Evolutionary conservation across 73 alveolate genomes (phyloP), one percentile per base, ranked within the genome.

Genomic region (Paramecium caudatum): DNA sequence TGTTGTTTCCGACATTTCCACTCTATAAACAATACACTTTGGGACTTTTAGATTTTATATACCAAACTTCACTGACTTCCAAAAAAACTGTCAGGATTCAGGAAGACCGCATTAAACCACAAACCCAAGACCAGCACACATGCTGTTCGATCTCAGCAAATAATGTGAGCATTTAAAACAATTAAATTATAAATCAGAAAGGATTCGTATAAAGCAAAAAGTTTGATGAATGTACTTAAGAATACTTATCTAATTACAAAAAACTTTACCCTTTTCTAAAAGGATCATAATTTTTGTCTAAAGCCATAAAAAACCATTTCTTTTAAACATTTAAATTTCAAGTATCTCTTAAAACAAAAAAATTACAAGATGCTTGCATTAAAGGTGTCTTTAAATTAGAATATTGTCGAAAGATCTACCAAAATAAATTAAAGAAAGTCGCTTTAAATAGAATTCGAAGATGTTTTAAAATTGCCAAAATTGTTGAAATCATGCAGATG

Each of bases 211-310:
- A n/a, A n/a, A n/a, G n/a, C n/a, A n/a, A n/a, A 0, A 55, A 55
- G 3, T 55, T 55, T 55, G 80, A 55, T 55, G 80, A 55, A 3
- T 55, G 80, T 12, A 55, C 80, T 23, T 55, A 55, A 55, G 80
- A 55, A 21, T 55, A 55, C 30, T 21, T 55, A 13, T 27, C 23
- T 10, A 55, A 55, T 21, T 55, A 55, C 30, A 55, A 55, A 55
- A 55, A 55, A 23, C 30, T 12, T 27, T 55, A 55, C 30, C 80
- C 80, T 27, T 55, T 55, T 55, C 30, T 55, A 10, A 55, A 55
- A 2, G 80, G 80, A 55, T 55, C 30, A 7, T 37, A 55, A 55
- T 23, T 27, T 4, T 10, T 55, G 30, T 27, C 10, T 4, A 55
- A 23, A 23, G 30, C 13, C 30, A 27, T 55, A 5, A 15, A 55